phyloP scores from a whole-genome alignment of 1,139 yeast genomes.

The Saccharomyces hybrid region DNA sequence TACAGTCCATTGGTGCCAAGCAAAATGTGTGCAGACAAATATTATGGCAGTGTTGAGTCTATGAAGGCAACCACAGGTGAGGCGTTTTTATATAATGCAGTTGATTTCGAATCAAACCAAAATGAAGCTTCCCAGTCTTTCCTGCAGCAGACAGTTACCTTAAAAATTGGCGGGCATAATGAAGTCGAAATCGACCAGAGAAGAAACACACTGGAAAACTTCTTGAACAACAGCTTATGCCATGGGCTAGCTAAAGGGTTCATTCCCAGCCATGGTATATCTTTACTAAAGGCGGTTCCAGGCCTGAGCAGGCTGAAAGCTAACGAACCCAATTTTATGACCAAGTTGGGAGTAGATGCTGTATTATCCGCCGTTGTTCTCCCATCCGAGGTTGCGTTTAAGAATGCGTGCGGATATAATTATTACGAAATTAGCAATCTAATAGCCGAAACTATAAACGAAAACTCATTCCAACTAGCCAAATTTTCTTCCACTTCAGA shows the following conservation, averaged over 20 bases:
- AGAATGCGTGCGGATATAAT: conserved; percentile 14
- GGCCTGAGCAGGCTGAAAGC: conserved; percentile 3
- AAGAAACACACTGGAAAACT: conserved; percentile 21
- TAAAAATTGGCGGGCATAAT: conserved; percentile 27
- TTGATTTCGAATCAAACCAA: conserved; percentile 5
- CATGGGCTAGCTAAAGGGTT: conserved; percentile 26
- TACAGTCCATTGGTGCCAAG: conserved; percentile 27
- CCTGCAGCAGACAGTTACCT: conserved; percentile 22
- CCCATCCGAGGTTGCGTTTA: conserved; percentile 16
- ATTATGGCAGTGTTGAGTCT: conserved; percentile 26
- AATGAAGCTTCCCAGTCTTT: conserved; percentile 12
- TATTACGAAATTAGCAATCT: conserved; percentile 11
- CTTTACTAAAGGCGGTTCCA: conserved; percentile 21
- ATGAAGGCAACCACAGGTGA: conserved; percentile 30
- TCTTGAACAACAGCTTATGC: conserved; percentile 23
- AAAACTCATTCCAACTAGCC: neutral
- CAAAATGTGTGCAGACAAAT: conserved; percentile 20
- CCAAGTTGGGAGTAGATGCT: conserved; percentile 14
- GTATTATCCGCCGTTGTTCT: conserved; percentile 9
- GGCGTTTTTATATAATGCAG: conserved; percentile 26
- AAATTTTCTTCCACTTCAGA: neutral
- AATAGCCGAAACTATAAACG: conserved; percentile 15
- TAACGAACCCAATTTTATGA: conserved; percentile 3
- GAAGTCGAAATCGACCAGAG: conserved; percentile 28
- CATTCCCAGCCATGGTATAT: conserved; percentile 22